A percentile compares a stretch with the other conserved stretches of the same genome.
These are phyloP conservation scores for Lophiotrema nucula DNA, from an alignment of 495 filamentous ascomycete species.

Conservation along the genomic window DNA sequence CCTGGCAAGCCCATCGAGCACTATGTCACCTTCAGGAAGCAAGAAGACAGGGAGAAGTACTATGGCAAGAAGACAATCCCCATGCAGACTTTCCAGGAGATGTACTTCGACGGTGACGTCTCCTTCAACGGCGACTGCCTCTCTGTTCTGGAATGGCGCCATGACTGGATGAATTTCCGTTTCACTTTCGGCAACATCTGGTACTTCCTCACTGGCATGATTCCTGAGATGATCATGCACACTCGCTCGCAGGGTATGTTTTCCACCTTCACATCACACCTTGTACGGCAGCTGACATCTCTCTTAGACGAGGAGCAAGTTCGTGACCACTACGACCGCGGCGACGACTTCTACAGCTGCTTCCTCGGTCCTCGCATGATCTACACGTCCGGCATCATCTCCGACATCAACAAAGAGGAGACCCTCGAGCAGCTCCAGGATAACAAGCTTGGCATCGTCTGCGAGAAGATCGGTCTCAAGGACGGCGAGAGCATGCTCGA, in stretches of 20 bases:
- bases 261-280: no score
- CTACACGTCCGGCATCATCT: slow-evolving; percentile 82
- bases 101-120: slow-evolving; percentile 83
- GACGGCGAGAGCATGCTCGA: slow-evolving; percentile 71
- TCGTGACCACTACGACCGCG: slow-evolving; percentile 81
- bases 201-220: slow-evolving; percentile 68
- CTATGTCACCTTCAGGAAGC: slow-evolving; percentile 81
- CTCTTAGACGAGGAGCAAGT: slow-evolving; percentile 88
- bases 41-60: slow-evolving; percentile 69
- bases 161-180: slow-evolving; percentile 82
- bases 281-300: neutral
- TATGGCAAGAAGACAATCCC: slow-evolving; percentile 76
- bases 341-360: slow-evolving; percentile 87
- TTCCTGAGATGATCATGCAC: slow-evolving; percentile 77
- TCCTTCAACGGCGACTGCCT: slow-evolving; percentile 82
- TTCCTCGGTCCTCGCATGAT: slow-evolving; percentile 90
- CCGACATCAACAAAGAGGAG: slow-evolving; percentile 72
- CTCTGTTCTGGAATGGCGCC: slow-evolving; percentile 77
- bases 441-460: slow-evolving; percentile 83
- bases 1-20: slow-evolving; percentile 79
- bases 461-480: slow-evolving; percentile 77
- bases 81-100: slow-evolving; percentile 83
- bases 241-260: slow-evolving; percentile 65
- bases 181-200: slow-evolving; percentile 72
- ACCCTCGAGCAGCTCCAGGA: slow-evolving; percentile 82